Conservation (phyloP, 306 rosid species). For the Betula pendula region DNA sequence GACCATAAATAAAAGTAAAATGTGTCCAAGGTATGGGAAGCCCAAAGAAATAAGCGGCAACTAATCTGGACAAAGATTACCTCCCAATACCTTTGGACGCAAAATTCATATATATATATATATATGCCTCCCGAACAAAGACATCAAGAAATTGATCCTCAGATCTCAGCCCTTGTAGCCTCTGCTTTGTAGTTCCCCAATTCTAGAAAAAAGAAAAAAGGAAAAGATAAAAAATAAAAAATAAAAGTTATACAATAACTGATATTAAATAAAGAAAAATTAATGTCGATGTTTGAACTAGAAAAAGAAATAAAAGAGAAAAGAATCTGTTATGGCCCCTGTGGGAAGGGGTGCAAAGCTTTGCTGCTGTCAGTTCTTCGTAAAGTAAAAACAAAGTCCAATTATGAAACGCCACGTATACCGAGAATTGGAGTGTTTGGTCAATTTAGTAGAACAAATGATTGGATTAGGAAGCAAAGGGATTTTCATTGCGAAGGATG, state of each 20-base stretch:
- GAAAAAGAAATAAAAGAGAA: not conserved
- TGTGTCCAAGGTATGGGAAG: constrained; percentile 30
- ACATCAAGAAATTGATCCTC: constrained; percentile 60
- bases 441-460: constrained; percentile 12
- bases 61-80: constrained; percentile 32
- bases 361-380: constrained; percentile 8
- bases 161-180: constrained; percentile 73
- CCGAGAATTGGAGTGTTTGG: constrained; percentile 18
- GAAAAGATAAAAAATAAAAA: no score
- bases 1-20: not conserved
- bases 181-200: no score
- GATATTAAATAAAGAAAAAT: no score
- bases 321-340: not conserved
- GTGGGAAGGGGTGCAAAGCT: constrained; percentile 3
- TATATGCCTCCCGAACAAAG: no score
- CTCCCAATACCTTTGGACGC: constrained; percentile 23
- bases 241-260: no score
- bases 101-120: no score
- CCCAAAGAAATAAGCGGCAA: constrained; percentile 30
- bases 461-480: not conserved
- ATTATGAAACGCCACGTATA: constrained; percentile 22
- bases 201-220: no score
- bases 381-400: constrained; percentile 34
- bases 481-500: not conserved
- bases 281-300: not conserved